Evolutionary conservation across 345 rosid genomes (phyloP).

Genomic region (Aurinia saxatilis): DNA sequence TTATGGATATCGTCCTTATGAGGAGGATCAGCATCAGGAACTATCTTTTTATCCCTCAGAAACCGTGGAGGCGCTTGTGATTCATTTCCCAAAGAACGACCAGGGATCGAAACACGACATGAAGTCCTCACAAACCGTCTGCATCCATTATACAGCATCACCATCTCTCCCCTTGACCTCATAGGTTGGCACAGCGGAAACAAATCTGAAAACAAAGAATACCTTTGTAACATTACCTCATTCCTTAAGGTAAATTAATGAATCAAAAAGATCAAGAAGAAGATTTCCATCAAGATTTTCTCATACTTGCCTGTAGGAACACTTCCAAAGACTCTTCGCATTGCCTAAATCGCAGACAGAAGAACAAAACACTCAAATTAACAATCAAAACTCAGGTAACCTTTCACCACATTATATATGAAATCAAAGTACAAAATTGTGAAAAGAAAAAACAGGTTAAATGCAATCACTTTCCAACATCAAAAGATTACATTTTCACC

Average conservation of each 20-base stretch:
- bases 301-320: slow-evolving; percentile 32
- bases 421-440: not conserved
- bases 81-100: slow-evolving; percentile 27
- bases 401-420: not conserved
- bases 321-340: slow-evolving; percentile 23
- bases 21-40: slow-evolving; percentile 88
- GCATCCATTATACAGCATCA: slow-evolving; percentile 20
- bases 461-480: not conserved
- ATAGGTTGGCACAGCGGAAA: slow-evolving; percentile 15
- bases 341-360: slow-evolving; percentile 19
- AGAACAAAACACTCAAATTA: not conserved
- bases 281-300: not conserved
- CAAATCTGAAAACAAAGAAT: slow-evolving; percentile 18
- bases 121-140: slow-evolving; percentile 44
- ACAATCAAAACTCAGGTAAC: not conserved
- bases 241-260: no score
- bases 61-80: slow-evolving; percentile 26
- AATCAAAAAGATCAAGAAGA: no score
- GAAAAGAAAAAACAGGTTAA: not conserved
- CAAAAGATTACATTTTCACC: not conserved
- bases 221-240: not conserved
- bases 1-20: slow-evolving; percentile 41
- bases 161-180: slow-evolving; percentile 17
- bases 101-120: slow-evolving; percentile 49
- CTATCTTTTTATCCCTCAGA: slow-evolving; percentile 49